Evolutionary conservation across 2,329 filamentous ascomycete genomes (phyloP).

Genomic region (Rasamsonia emersonii): DNA sequence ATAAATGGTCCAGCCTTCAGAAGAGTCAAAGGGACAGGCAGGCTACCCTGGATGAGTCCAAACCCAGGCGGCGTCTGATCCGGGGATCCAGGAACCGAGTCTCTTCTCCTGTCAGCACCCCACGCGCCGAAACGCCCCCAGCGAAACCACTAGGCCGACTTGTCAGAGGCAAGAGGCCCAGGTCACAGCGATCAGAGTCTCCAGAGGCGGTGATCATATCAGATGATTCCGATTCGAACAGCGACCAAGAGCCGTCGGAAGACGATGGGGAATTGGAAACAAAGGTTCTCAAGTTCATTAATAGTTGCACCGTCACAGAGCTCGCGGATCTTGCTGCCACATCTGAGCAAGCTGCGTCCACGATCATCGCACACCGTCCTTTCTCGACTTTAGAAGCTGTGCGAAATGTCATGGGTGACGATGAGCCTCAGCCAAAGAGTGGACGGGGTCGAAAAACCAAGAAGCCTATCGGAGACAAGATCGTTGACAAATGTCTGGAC

Average conservation of each 20-base stretch:
- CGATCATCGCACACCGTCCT: conserved; percentile 65
- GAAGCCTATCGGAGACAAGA: conserved; percentile 55
- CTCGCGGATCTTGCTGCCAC: conserved; percentile 74
- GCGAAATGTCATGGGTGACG: conserved; percentile 50
- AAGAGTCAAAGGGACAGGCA: conserved; percentile 10
- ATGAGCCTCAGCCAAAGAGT: conserved; percentile 36
- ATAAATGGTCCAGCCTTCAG: conserved; percentile 46
- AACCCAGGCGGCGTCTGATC: conserved; percentile 30
- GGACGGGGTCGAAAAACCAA: conserved; percentile 42
- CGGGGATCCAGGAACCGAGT: conserved; percentile 26
- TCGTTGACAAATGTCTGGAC: conserved; percentile 58
- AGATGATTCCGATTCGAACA: conserved; percentile 38
- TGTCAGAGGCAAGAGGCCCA: conserved; percentile 40
- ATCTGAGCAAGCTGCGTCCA: conserved; percentile 58
- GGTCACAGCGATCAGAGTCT: conserved; percentile 23
- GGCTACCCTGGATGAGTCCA: conserved; percentile 16
- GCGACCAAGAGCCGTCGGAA: conserved; percentile 28
- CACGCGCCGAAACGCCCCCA: conserved; percentile 14
- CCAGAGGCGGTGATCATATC: conserved; percentile 35
- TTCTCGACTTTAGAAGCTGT: conserved; percentile 61
- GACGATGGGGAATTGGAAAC: conserved; percentile 39
- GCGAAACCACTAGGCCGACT: conserved; percentile 32
- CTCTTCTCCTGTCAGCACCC: conserved; percentile 17
- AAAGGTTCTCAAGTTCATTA: conserved; percentile 71
- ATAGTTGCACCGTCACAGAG: conserved; percentile 64